phyloP scores from a whole-genome alignment of 2,329 filamentous ascomycete species.

The Fusarium nematophilum region DNA sequence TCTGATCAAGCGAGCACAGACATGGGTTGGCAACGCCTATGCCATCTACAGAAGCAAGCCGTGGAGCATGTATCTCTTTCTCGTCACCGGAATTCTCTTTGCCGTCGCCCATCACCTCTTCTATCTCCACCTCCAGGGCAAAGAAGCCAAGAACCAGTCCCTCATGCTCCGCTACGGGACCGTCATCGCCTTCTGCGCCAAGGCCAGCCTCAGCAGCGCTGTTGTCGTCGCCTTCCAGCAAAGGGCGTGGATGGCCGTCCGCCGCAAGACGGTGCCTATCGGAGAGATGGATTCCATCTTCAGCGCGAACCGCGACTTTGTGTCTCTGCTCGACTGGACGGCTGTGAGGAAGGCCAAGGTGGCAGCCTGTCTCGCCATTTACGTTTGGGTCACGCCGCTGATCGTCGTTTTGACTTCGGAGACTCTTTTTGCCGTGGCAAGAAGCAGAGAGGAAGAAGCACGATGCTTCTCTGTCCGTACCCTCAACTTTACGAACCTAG shows the following conservation, averaged over 20 bases:
- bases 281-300: slow-evolving; percentile 43
- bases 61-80: slow-evolving; percentile 43
- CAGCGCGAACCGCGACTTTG: slow-evolving; percentile 38
- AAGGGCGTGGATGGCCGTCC: slow-evolving; percentile 43
- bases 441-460: slow-evolving; percentile 16
- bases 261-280: slow-evolving; percentile 41
- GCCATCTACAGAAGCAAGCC: too few species aligned
- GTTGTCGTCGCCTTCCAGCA: slow-evolving; percentile 42
- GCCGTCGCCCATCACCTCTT: slow-evolving; percentile 41
- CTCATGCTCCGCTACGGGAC: slow-evolving; percentile 39
- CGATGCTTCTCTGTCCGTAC: slow-evolving; percentile 37
- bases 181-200: slow-evolving; percentile 38
- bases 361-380: slow-evolving; percentile 41
- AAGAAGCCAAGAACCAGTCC: slow-evolving; percentile 34
- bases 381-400: slow-evolving; percentile 42
- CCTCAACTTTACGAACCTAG: too few species aligned
- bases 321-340: slow-evolving; percentile 40
- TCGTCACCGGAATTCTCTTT: slow-evolving; percentile 37
- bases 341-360: slow-evolving; percentile 39
- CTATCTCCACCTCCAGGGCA: slow-evolving; percentile 31
- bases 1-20: too few species aligned
- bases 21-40: too few species aligned
- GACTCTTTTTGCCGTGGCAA: slow-evolving; percentile 33
- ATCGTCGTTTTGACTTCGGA: slow-evolving; percentile 43
- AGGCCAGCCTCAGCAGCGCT: slow-evolving; percentile 40